Base-by-base conservation (phyloP, 202 grass and related monocot genomes). In the Schoenoplectus tabernaemontani region DNA sequence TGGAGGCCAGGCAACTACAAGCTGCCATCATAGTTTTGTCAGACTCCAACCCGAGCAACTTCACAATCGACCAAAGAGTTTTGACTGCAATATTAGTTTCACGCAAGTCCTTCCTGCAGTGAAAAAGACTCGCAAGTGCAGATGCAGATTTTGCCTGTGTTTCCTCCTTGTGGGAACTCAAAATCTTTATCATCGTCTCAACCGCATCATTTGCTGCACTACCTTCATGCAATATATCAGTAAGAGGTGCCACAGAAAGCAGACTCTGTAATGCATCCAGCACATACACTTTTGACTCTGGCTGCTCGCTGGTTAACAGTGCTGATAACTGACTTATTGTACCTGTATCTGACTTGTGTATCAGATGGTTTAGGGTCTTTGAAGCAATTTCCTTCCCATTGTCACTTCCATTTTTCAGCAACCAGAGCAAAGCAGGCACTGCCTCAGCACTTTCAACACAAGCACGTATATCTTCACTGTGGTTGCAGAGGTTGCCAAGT, bases 381-480 rank as follows among this genome's bases (percentile, higher is more conserved):
- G 96, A 96, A 78, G 96, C 96, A 80, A 96, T 99, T 84, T 99
- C 96, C 83, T 99, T 99, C 34, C 96, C 96, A 43, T 99, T 87
- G 82, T 99, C 96, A 82, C 90, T 93, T 85, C 48, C 51, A 8
- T 78, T 85, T 82, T 98, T 98, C 60, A 90, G 85, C 87, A 98
- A 86, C 95, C 91, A 95, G 77, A 98, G 77, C 33, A 98, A 87
- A 30, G 91, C 86, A 46, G 91, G 69, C 80, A 91, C 88, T 57
- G 95, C 91, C 54, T 91, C 91, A 7, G 95, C 89, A 82, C 91
- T 94, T 73, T 94, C 89, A 67, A 95, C 90, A 91, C 95, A 98
- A 60, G 91, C 95, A 76, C 95, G 89, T 67, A 98, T 98, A 84
- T 98, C 89, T 10, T 95, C 86, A 82, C 89, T 92, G 83, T 98